A percentile compares a stretch with the other conserved stretches of the same genome.
Evolutionary conservation across 2,329 filamentous ascomycete genomes (phyloP).

Genomic region (Neonectria faginata): DNA sequence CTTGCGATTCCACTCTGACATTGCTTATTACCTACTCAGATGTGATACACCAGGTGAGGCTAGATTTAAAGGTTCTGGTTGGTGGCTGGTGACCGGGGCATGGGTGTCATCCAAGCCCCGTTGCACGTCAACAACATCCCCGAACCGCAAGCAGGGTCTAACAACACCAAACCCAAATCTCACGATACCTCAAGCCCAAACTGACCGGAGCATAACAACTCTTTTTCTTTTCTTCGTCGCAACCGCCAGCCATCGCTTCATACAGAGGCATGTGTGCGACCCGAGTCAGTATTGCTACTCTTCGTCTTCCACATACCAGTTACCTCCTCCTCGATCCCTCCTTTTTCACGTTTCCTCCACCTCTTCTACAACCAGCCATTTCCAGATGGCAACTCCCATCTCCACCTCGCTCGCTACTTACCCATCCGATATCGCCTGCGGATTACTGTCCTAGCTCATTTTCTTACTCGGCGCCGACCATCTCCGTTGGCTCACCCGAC

Average conservation of each 20-base stretch:
- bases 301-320: background rate
- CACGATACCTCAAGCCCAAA: constrained; percentile 22
- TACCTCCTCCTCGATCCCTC: background rate
- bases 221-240: background rate
- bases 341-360: background rate
- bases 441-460: background rate
- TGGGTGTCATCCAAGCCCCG: constrained; percentile 19
- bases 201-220: background rate
- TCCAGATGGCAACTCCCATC: constrained; percentile 4
- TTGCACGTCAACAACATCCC: constrained; percentile 16
- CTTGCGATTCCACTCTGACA: constrained; percentile 21
- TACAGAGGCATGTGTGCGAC: background rate
- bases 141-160: background rate
- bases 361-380: background rate
- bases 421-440: constrained; percentile 34
- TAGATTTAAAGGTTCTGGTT: constrained; percentile 3
- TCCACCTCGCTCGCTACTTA: constrained; percentile 1
- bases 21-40: constrained; percentile 18
- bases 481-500: constrained; percentile 40
- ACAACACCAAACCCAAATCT: constrained; percentile 27
- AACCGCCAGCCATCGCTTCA: background rate
- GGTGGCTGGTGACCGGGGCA: constrained; percentile 1
- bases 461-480: constrained; percentile 21
- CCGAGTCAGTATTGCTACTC: background rate
- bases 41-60: background rate